Evolutionary conservation across 192 early-diverging fungal species (phyloP), one percentile per base, ranked within the genome.

Genomic region (Allomyces macrogynus): DNA sequence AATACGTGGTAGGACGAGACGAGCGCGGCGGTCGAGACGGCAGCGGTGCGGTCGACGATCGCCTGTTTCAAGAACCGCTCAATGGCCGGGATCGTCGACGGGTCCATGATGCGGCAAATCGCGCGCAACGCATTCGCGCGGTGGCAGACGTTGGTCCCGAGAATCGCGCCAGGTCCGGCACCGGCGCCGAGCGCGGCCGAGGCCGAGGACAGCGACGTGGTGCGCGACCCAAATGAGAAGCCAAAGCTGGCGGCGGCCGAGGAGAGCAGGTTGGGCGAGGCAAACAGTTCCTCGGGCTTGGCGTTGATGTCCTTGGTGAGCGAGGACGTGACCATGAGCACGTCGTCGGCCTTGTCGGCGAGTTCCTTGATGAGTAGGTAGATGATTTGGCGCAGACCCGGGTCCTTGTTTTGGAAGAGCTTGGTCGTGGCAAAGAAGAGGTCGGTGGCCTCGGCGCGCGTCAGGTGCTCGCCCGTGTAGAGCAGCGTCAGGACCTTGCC

Each of bases 331-430:
- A 95, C 92, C 89, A 99, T 95, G 68, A 97, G 91, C 18, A 95
- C 90, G 80, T 99, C 89, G 72, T 95, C 89, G 24, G 94, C 92
- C 64, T 92, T 84, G 24, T 77, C 83, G 64, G 91, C 84, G 23
- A 99, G 81, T 74, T 99, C 94, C 74, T 96, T 95, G 77, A 99
- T 99, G 27, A 90, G 85, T 65, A 99, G 78, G 67, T 97, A 97
- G 63, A 97, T 87, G 87, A 95, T 92, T 78, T 99, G 94, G 61
- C 95, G 87, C 69, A 99, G 74, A 23, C 91, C 80, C 67, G 88
- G 88, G 73, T 99, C 95, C 71, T 86, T 88, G 67, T 82, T 85
- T 78, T 97, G 93, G 76, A 99, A 99, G 67, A 99, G 83, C 80
- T 93, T 94, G 23, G 92, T 95, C 65, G 95, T 91, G 70, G 87